Evolutionary conservation across 108 stramenopile genomes (phyloP), one percentile per base, ranked within the genome.

Genomic region (Fistulifera pelliculosa): DNA sequence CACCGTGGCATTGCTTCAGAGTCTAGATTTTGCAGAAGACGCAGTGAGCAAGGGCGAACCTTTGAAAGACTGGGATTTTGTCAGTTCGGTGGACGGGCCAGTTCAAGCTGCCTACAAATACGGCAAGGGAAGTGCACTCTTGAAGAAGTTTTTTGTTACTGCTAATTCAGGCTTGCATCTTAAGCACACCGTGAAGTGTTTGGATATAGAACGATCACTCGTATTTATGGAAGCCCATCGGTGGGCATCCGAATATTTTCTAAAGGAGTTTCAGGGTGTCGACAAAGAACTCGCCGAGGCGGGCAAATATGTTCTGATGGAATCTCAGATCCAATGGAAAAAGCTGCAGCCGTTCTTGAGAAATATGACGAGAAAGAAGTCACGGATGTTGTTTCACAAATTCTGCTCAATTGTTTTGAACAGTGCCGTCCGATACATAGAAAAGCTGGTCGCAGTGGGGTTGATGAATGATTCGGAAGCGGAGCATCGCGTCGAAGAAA

Each of bases 321-420:
- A 89, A 60, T 75, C 75, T 28, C 40, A 55, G 14, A 14, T 26
- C 3, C 71, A 79, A 53, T 56, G 69, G 21, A n/a, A 26, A 39
- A 54, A 38, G 83, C 83, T 0, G 64, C 75, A 12, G 49, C 70
- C 18, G 61, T 47, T 15, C 57, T 89, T 7, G 35, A 54, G 0
- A 40, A 60, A 10, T 57, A 64, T 26, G 71, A 70, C 15, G 40
- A 18, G 11, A 42, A 59, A 5, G 69, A 74, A 31, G 69, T 75
- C 6, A 48, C 55, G 17, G 38, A 57, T 41, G 73, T 77, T 1
- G 62, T 63, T 44, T 77, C 78, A 23, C 71, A 78, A 75, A 44
- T 65, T 74, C n/a, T 90, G 88, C 52, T 70, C 65, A 23, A 76
- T 86, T 24, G 57, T 90, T 39, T 68, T 86, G 39, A 77, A 54